These are phyloP conservation scores for Euphorbia celastroides DNA, from an alignment of 441 rosid genomes.

Conservation along the genomic window DNA sequence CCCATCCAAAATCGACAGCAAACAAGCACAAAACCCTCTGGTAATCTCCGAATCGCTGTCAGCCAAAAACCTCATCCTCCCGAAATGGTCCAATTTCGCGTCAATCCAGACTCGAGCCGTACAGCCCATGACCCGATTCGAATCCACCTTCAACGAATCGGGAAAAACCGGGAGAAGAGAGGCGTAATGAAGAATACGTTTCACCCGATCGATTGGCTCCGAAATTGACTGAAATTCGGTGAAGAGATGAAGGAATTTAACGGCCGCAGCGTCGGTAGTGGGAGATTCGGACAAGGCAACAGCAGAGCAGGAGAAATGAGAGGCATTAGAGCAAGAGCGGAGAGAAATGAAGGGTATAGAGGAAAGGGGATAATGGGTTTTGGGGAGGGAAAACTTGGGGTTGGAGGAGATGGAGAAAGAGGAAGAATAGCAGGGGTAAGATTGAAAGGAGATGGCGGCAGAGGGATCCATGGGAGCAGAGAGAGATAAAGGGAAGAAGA, in stretches of 20 bases:
- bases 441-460: conserved; percentile 29
- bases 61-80: conserved; percentile 66
- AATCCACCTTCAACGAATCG: conserved; percentile 30
- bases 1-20: conserved; percentile 59
- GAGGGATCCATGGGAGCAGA: conserved; percentile 28
- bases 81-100: conserved; percentile 45
- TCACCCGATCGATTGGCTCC: conserved; percentile 56
- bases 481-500: too few species aligned
- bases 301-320: conserved; percentile 54
- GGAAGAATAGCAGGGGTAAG: conserved; percentile 23
- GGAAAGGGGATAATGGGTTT: conserved; percentile 16
- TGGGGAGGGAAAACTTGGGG: too few species aligned
- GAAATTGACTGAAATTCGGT: conserved; percentile 57
- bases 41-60: conserved; percentile 86
- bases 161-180: conserved; percentile 46
- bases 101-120: conserved; percentile 89
- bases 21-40: conserved; percentile 68
- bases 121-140: conserved; percentile 92
- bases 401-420: conserved; percentile 18
- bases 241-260: conserved; percentile 42
- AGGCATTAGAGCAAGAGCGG: conserved; percentile 20
- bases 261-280: conserved; percentile 37
- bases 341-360: conserved; percentile 30
- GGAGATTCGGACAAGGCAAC: conserved; percentile 38
- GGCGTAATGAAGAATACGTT: conserved; percentile 62